Conservation (phyloP, 1,284 basidiomycete genomes). For the Malassezia globosa region DNA sequence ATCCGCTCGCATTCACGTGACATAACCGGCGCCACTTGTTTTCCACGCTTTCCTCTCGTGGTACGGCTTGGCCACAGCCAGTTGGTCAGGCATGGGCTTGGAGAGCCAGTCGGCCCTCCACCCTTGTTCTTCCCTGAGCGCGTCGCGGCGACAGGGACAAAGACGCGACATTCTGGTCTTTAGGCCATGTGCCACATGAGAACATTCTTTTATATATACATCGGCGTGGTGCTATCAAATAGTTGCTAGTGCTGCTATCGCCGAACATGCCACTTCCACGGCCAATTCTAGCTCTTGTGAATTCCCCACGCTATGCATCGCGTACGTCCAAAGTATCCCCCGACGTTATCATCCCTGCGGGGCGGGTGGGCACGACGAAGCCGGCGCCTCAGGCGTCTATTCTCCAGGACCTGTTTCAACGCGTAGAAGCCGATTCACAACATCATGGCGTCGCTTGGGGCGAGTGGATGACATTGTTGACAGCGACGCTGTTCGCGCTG, state of each 20-base stretch:
- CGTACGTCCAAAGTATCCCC: constrained; percentile 54
- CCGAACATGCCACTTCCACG: constrained; percentile 43
- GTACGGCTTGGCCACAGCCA: no score
- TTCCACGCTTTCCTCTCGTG: no score
- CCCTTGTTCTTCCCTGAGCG: no score
- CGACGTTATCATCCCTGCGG: constrained; percentile 20
- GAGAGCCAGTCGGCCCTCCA: no score
- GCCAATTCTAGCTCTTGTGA: constrained; percentile 61
- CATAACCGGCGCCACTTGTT: no score
- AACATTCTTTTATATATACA: no score
- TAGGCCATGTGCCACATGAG: no score
- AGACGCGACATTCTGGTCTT: no score
- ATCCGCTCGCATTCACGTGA: constrained; percentile 17
- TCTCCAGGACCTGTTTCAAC: constrained; percentile 53
- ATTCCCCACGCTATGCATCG: constrained; percentile 58
- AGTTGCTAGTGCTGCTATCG: no score
- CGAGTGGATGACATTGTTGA: constrained; percentile 74
- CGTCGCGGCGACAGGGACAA: no score
- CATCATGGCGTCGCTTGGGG: constrained; percentile 57
- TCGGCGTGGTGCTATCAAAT: no score
- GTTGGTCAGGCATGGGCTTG: no score
- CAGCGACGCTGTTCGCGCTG: constrained; percentile 67
- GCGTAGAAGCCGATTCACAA: constrained; percentile 58
- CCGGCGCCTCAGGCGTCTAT: constrained; percentile 54
- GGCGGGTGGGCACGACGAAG: constrained; percentile 54